Conservation (phyloP, 352 stramenopile species). For the Globisporangium cederbergense region DNA sequence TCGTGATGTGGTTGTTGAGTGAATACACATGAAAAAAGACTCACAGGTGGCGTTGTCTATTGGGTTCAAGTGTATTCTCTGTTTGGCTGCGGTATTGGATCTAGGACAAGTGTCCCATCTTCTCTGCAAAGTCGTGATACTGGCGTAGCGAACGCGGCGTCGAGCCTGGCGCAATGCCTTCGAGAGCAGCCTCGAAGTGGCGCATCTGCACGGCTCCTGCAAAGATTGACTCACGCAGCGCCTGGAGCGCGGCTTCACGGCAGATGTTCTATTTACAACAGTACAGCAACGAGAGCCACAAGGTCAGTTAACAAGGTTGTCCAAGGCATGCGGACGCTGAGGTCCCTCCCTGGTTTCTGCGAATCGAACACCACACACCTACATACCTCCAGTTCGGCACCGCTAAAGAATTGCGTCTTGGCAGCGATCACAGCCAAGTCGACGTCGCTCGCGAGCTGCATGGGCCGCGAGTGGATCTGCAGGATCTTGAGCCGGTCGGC, state of each 20-base stretch:
- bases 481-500: slow-evolving; percentile 65
- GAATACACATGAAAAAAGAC: background rate
- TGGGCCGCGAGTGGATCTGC: slow-evolving; percentile 63
- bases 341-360: background rate
- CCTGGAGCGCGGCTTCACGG: slow-evolving; percentile 72
- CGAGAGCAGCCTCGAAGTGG: slow-evolving; percentile 59
- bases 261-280: slow-evolving; percentile 67
- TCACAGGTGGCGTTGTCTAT: background rate
- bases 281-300: slow-evolving; percentile 11
- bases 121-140: slow-evolving; percentile 60
- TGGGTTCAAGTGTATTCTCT: background rate
- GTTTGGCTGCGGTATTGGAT: too few species aligned
- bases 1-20: background rate
- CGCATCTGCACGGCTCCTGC: slow-evolving; percentile 44
- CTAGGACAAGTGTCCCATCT: slow-evolving; percentile 54
- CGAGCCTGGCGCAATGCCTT: slow-evolving; percentile 49
- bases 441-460: slow-evolving; percentile 65
- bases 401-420: slow-evolving; percentile 67
- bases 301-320: background rate
- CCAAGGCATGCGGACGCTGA: background rate
- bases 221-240: slow-evolving; percentile 68
- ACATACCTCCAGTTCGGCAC: slow-evolving; percentile 85
- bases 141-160: slow-evolving; percentile 44
- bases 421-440: slow-evolving; percentile 51
- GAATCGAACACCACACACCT: background rate